Evolutionary conservation across 2,329 filamentous ascomycete species (phyloP).

Genomic region (Fusarium sp.): DNA sequence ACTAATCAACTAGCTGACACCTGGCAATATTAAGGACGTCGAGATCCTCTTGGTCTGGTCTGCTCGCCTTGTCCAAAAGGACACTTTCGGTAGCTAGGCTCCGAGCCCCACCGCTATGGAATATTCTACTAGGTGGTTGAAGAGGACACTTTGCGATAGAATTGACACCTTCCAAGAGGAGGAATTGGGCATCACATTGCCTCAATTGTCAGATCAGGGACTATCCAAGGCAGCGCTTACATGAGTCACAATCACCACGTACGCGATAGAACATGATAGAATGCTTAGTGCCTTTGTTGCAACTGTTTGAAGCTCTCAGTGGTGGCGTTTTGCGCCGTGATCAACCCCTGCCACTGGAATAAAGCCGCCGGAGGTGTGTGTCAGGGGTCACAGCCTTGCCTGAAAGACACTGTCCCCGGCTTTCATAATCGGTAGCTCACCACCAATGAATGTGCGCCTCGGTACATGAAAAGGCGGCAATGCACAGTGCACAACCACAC

Average conservation of each 20-base stretch:
- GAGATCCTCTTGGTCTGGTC: slow-evolving; percentile 23
- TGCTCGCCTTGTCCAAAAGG: slow-evolving; percentile 19
- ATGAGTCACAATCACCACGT: slow-evolving; percentile 29
- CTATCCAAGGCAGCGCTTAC: slow-evolving; percentile 1
- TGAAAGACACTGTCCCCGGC: slow-evolving; percentile 30
- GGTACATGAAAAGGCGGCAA: slow-evolving; percentile 26
- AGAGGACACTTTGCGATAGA: slow-evolving; percentile 37
- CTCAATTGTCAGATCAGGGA: slow-evolving; percentile 2
- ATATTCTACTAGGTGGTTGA: slow-evolving; percentile 44
- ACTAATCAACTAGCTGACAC: not conserved
- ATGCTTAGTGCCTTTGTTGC: slow-evolving; percentile 4
- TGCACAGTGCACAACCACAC: slow-evolving; percentile 33
- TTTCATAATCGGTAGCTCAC: not conserved
- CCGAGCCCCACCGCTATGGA: slow-evolving; percentile 40
- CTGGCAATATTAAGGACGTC: slow-evolving; percentile 34
- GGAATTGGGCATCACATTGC: not conserved
- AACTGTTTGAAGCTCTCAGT: slow-evolving; percentile 11
- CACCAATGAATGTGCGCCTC: not conserved
- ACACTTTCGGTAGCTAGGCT: slow-evolving; percentile 38
- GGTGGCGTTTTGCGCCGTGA: slow-evolving; percentile 23
- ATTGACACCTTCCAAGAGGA: not conserved
- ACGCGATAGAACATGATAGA: slow-evolving; percentile 30
- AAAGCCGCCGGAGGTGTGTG: slow-evolving; percentile 29
- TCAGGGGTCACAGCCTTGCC: slow-evolving; percentile 32
- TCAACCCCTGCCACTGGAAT: slow-evolving; percentile 4